Evolutionary conservation across 805 yeast genomes (phyloP).

Genomic region (Candida berthetii): DNA sequence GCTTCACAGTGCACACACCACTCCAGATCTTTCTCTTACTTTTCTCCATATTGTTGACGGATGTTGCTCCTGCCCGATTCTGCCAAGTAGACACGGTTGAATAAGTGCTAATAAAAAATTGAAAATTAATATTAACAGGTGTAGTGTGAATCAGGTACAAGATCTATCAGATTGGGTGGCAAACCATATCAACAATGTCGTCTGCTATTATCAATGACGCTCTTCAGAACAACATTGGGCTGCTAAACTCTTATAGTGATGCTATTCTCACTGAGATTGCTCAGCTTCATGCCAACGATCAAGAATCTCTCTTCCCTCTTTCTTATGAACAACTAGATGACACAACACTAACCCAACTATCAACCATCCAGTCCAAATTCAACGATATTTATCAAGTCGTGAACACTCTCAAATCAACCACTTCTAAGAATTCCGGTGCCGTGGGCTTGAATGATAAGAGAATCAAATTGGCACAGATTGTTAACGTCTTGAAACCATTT

Average conservation of each 20-base stretch:
- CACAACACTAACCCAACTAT: background rate
- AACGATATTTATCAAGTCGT: background rate
- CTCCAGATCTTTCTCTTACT: too few relatives aligned
- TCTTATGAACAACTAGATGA: background rate
- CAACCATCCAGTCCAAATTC: background rate
- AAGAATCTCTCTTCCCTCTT: background rate
- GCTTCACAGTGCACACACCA: too few relatives aligned
- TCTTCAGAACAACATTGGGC: conserved; percentile 7
- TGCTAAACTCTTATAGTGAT: conserved; percentile 8
- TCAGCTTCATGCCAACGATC: conserved; percentile 6
- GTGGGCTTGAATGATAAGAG: background rate
- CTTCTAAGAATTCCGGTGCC: background rate
- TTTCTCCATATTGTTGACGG: too few relatives aligned
- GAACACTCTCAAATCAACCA: background rate
- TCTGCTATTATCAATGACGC: conserved; percentile 12
- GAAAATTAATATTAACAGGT: too few relatives aligned
- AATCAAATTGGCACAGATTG: conserved; percentile 6
- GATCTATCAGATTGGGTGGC: too few relatives aligned
- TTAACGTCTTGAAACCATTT: conserved; percentile 6
- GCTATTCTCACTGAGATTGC: conserved; percentile 10
- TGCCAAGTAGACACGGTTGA: too few relatives aligned
- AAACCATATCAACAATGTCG: conserved; percentile 4
- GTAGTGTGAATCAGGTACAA: too few relatives aligned
- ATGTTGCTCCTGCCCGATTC: too few relatives aligned
- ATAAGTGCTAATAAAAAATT: too few relatives aligned